Evolutionary conservation across 345 rosid genomes (phyloP).

Genomic region (Murraya paniculata): DNA sequence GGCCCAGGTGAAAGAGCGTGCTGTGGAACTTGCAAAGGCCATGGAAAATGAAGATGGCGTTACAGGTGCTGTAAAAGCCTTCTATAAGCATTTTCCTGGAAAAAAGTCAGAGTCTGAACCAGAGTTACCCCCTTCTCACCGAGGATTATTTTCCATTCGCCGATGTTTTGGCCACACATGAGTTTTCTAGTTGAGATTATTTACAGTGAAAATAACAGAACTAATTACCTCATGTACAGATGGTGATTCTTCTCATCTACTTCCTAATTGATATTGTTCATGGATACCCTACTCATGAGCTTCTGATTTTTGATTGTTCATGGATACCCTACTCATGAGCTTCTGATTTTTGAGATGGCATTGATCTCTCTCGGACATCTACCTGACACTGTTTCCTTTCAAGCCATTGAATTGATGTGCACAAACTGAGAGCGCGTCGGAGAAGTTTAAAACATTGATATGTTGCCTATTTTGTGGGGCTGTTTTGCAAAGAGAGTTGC

Average conservation of each 20-base stretch:
- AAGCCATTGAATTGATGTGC: too few relatives aligned
- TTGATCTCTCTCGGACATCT: too few relatives aligned
- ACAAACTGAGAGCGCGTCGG: too few relatives aligned
- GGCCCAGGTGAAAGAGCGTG: conserved; percentile 46
- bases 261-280: too few relatives aligned
- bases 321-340: background rate
- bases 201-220: background rate
- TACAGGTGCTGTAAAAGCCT: conserved; percentile 52
- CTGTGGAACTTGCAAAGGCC: conserved; percentile 39
- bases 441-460: too few relatives aligned
- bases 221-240: background rate
- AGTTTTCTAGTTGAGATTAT: background rate
- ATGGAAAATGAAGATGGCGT: conserved; percentile 56
- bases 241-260: background rate
- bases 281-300: background rate
- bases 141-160: conserved; percentile 21
- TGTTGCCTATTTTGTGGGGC: too few relatives aligned
- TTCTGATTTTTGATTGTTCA: background rate
- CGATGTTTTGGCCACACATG: conserved; percentile 33
- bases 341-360: background rate
- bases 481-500: background rate
- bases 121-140: conserved; percentile 2
- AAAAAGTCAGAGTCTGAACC: background rate
- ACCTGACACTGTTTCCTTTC: too few relatives aligned
- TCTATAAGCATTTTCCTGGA: conserved; percentile 45